Evolutionary conservation across 768 basidiomycete genomes (phyloP).

Genomic region (Pilatotrama ljubarskyi): DNA sequence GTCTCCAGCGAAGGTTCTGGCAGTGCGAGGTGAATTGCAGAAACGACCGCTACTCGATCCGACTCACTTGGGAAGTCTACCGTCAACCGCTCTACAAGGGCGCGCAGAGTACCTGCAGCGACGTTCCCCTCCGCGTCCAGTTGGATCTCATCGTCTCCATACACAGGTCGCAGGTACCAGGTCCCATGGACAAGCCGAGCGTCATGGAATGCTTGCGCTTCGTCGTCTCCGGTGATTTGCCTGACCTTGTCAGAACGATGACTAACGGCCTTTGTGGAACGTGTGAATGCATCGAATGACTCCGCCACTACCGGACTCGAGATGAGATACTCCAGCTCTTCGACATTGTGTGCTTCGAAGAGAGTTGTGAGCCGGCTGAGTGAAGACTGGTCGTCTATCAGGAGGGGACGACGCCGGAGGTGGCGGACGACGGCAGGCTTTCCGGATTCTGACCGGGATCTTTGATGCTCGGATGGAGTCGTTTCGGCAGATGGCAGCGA

Average conservation of each 20-base stretch:
- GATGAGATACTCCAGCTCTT: conserved; percentile 36
- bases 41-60: not conserved
- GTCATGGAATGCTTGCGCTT: conserved; percentile 43
- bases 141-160: conserved; percentile 59
- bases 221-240: conserved; percentile 43
- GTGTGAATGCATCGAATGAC: conserved; percentile 20
- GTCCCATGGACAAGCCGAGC: conserved; percentile 37
- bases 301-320: conserved; percentile 28
- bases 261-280: not conserved
- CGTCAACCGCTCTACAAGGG: conserved; percentile 71
- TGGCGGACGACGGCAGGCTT: conserved; percentile 26
- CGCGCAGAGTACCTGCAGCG: conserved; percentile 66
- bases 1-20: conserved; percentile 13
- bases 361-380: conserved; percentile 38
- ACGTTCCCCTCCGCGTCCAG: conserved; percentile 66
- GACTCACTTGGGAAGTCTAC: conserved; percentile 60
- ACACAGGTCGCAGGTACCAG: conserved; percentile 61
- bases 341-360: conserved; percentile 38
- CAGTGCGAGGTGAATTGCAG: not conserved
- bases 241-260: conserved; percentile 38
- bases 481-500: conserved; percentile 12
- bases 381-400: conserved; percentile 41
- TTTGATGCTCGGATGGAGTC: conserved; percentile 11
- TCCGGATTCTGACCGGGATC: conserved; percentile 21
- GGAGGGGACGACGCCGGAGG: conserved; percentile 39